These are phyloP conservation scores for Solanum sejunctum DNA, from an alignment of 257 asterid species.

Conservation along the genomic window DNA sequence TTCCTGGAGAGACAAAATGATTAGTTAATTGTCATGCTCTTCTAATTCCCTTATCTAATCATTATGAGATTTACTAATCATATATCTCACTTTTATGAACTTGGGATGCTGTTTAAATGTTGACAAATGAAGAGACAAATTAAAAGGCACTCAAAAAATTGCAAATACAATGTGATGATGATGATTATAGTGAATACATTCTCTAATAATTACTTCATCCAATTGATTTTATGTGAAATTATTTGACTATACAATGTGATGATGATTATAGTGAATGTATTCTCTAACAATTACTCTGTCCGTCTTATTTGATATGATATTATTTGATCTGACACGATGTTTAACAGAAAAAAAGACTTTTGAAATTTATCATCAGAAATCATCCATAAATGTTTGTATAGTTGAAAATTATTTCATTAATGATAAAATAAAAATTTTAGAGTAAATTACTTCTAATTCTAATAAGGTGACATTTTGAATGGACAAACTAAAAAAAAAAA, in stretches of 20 bases:
- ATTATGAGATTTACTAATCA: neutral
- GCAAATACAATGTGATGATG: neutral
- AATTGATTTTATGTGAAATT: too few relatives aligned
- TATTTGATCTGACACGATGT: too few relatives aligned
- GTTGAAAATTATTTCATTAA: too few relatives aligned
- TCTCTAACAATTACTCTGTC: neutral
- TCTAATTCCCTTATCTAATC: neutral
- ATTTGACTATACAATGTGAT: neutral
- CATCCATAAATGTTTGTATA: too few relatives aligned
- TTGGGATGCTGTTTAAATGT: slow-evolving; percentile 4
- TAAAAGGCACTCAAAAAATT: neutral
- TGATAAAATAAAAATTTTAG: too few relatives aligned
- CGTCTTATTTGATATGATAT: too few relatives aligned
- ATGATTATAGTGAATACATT: neutral
- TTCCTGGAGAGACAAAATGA: neutral
- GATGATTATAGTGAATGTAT: neutral
- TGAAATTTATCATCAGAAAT: too few relatives aligned
- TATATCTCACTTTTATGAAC: neutral
- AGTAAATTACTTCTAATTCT: too few relatives aligned
- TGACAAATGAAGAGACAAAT: neutral
- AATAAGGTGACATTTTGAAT: too few relatives aligned
- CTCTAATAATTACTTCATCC: neutral
- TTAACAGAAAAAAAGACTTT: too few relatives aligned
- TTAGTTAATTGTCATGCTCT: neutral
- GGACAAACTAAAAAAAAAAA: too few relatives aligned